Percentiles rank a stretch among this genome's conserved stretches.
phyloP scores from a whole-genome alignment of 2,329 filamentous ascomycete genomes.

The Cyphellophora attinorum region DNA sequence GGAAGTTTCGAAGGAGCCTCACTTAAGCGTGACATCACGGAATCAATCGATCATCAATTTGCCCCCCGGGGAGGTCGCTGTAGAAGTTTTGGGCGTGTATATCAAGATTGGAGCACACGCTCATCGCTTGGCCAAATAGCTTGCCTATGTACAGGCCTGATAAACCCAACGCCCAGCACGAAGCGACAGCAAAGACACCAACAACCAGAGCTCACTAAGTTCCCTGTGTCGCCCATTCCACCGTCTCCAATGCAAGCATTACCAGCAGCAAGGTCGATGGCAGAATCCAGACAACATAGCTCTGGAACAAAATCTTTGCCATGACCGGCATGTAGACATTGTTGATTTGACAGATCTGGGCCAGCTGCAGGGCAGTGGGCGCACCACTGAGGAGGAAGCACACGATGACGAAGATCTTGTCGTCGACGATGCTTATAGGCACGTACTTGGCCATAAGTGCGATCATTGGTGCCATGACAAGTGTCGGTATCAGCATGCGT shows the following conservation, averaged over 20 bases:
- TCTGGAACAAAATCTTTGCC: slow-evolving; percentile 88
- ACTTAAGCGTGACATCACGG: too few relatives aligned
- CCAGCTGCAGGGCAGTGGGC: slow-evolving; percentile 84
- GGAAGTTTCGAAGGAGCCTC: too few relatives aligned
- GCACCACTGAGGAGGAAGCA: slow-evolving; percentile 94
- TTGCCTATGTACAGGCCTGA: too few relatives aligned
- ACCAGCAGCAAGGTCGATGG: slow-evolving; percentile 87
- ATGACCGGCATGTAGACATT: slow-evolving; percentile 91
- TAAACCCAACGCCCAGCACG: not conserved
- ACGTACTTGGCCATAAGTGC: slow-evolving; percentile 83
- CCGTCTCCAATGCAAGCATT: slow-evolving; percentile 81
- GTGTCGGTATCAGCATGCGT: slow-evolving; percentile 83
- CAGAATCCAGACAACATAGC: slow-evolving; percentile 93
- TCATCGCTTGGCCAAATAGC: too few relatives aligned
- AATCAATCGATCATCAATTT: not conserved
- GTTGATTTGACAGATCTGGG: slow-evolving; percentile 98
- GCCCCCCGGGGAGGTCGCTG: not conserved
- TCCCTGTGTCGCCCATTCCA: slow-evolving; percentile 78
- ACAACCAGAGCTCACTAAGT: too few relatives aligned
- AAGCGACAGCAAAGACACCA: not conserved
- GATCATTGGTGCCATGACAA: slow-evolving; percentile 85
- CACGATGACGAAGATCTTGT: slow-evolving; percentile 96
- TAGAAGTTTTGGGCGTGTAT: not conserved
- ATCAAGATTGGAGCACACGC: not conserved
- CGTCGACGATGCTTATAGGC: slow-evolving; percentile 86